Evolutionary conservation across 495 filamentous ascomycete species (phyloP).

Genomic region (Penicillium coprophilum): DNA sequence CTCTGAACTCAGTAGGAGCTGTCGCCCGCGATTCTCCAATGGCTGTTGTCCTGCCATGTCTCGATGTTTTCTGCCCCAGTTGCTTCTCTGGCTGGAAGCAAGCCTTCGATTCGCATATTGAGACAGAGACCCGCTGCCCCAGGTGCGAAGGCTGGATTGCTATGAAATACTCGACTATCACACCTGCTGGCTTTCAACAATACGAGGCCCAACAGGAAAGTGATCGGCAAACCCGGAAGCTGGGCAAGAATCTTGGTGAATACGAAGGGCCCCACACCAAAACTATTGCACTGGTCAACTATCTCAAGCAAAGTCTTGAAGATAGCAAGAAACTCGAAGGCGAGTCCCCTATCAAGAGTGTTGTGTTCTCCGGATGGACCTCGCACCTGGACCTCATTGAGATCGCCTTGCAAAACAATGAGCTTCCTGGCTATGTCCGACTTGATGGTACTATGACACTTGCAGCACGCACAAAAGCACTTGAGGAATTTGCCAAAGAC

Average conservation of each 20-base stretch:
- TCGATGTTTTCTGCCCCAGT: constrained; percentile 72
- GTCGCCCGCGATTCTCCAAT: constrained; percentile 61
- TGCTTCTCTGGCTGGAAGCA: constrained; percentile 57
- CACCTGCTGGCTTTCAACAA: constrained; percentile 59
- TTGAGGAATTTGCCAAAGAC: constrained; percentile 76
- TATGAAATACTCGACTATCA: constrained; percentile 62
- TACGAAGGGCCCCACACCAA: constrained; percentile 91
- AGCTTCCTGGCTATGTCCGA: constrained; percentile 65
- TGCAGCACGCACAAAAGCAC: constrained; percentile 63
- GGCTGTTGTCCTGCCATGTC: constrained; percentile 78
- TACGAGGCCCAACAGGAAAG: constrained; percentile 47
- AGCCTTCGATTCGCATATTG: constrained; percentile 24
- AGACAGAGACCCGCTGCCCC: constrained; percentile 52
- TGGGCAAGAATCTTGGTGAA: constrained; percentile 59
- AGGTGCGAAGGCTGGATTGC: constrained; percentile 63
- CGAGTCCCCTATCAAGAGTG: constrained; percentile 76
- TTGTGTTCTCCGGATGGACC: constrained; percentile 94
- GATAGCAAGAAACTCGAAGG: constrained; percentile 57
- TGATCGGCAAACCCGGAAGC: constrained; percentile 41
- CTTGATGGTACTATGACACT: constrained; percentile 88
- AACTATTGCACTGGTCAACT: constrained; percentile 71
- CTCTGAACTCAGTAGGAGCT: constrained; percentile 43
- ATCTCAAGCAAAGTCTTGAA: constrained; percentile 58
- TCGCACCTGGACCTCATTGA: constrained; percentile 92
- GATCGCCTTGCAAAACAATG: constrained; percentile 68